Evolutionary conservation across 331 rosid species (phyloP).

Genomic region (Rosa hybrid): DNA sequence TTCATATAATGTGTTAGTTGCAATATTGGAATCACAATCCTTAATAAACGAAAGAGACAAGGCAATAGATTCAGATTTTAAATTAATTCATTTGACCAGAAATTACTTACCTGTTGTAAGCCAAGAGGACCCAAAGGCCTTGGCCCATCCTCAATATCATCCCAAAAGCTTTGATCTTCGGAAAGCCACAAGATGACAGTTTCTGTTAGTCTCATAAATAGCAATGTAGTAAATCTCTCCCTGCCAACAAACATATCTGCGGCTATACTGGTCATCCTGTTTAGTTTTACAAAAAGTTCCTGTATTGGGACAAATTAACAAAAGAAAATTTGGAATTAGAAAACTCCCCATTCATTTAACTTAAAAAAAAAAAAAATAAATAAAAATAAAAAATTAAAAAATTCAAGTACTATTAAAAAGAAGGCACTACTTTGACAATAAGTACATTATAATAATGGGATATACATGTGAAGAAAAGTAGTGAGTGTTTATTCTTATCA

Average conservation of each 20-base stretch:
- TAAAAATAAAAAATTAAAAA: no score
- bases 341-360: background rate
- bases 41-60: background rate
- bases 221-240: conserved; percentile 87
- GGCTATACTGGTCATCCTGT: conserved; percentile 85
- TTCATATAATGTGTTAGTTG: background rate
- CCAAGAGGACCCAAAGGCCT: conserved; percentile 91
- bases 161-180: conserved; percentile 98
- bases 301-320: conserved; percentile 40
- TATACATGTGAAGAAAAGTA: background rate
- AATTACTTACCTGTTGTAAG: conserved; percentile 73
- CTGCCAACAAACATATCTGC: conserved; percentile 97
- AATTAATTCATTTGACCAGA: background rate
- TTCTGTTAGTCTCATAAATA: conserved; percentile 98
- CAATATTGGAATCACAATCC: background rate
- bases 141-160: conserved; percentile 97
- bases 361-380: no score
- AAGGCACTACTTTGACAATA: background rate
- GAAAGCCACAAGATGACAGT: conserved; percentile 97
- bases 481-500: background rate
- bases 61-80: background rate
- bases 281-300: conserved; percentile 88
- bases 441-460: background rate
- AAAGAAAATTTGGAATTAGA: conserved; percentile 29
- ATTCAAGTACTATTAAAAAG: background rate